Evolutionary conservation across 2,329 filamentous ascomycete genomes (phyloP).

Genomic region (Neofusicoccum sp.): DNA sequence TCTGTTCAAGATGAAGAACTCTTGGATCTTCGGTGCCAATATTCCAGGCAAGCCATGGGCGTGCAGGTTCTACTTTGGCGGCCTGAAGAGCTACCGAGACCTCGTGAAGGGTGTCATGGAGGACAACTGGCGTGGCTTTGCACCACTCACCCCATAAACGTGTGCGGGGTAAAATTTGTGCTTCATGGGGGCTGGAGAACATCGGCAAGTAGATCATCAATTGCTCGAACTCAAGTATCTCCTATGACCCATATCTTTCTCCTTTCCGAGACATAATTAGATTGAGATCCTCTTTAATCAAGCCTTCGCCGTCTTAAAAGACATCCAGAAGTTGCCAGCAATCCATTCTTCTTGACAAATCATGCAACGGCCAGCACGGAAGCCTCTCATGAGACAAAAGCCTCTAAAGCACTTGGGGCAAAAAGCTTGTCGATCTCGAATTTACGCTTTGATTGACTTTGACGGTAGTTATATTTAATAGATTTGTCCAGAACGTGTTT

Average conservation of each 20-base stretch:
- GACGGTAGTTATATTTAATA: slow-evolving; percentile 24
- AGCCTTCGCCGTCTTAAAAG: too few species aligned
- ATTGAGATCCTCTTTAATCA: too few species aligned
- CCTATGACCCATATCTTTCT: too few species aligned
- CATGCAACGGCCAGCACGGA: too few species aligned
- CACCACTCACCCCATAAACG: too few species aligned
- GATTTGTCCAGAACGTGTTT: slow-evolving; percentile 27
- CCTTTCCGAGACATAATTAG: too few species aligned
- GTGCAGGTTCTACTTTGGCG: neutral
- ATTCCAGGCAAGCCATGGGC: slow-evolving; percentile 30
- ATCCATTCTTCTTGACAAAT: too few species aligned
- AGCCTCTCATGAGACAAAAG: neutral
- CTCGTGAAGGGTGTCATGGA: neutral
- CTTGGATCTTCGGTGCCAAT: slow-evolving; percentile 36
- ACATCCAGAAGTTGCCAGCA: too few species aligned
- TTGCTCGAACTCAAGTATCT: too few species aligned
- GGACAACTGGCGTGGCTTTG: neutral
- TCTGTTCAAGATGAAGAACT: slow-evolving; percentile 31
- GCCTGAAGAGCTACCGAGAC: neutral
- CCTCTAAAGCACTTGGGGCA: neutral
- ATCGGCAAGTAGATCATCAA: too few species aligned
- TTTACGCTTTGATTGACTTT: slow-evolving; percentile 17
- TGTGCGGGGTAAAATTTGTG: too few species aligned
- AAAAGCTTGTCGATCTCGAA: neutral
- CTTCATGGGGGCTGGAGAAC: too few species aligned